These are phyloP conservation scores for Elongisporangium senticosum DNA, from an alignment of 352 stramenopile genomes.

Conservation along the genomic window DNA sequence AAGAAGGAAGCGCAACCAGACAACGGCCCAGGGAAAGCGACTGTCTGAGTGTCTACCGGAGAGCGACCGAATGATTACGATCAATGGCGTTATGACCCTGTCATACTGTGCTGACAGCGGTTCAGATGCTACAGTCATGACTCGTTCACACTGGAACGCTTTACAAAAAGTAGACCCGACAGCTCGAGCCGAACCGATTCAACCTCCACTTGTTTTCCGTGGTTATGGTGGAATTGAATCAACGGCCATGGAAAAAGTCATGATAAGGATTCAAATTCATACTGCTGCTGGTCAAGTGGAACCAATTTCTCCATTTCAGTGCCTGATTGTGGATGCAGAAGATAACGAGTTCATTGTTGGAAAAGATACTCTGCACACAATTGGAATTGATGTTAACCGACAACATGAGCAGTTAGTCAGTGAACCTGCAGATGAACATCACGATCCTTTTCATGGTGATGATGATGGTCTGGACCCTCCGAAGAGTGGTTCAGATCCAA, in stretches of 20 bases:
- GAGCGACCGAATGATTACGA: not conserved
- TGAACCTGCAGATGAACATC: constrained; percentile 1
- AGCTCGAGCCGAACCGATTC: not conserved
- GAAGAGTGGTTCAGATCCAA: not conserved
- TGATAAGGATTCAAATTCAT: constrained; percentile 7
- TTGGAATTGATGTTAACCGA: constrained; percentile 12
- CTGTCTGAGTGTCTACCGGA: constrained; percentile 2
- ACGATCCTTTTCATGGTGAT: constrained; percentile 2
- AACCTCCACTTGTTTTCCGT: not conserved
- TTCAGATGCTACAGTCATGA: not conserved
- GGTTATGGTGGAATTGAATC: not conserved
- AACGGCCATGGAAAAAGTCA: not conserved
- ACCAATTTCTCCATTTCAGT: constrained; percentile 1
- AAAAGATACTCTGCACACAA: constrained; percentile 7
- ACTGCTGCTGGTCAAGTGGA: constrained; percentile 3
- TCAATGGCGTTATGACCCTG: constrained; percentile 7
- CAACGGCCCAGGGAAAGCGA: not conserved
- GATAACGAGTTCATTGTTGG: constrained; percentile 13
- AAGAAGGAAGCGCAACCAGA: not conserved
- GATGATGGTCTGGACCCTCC: constrained; percentile 2
- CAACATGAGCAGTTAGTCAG: constrained; percentile 10
- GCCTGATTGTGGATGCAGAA: constrained; percentile 4
- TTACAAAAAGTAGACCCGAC: not conserved
- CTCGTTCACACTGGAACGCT: constrained; percentile 6
- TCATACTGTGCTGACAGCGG: constrained; percentile 9